Base-by-base conservation (phyloP, 1,139 yeast genomes). In the Candida gigantensis region DNA sequence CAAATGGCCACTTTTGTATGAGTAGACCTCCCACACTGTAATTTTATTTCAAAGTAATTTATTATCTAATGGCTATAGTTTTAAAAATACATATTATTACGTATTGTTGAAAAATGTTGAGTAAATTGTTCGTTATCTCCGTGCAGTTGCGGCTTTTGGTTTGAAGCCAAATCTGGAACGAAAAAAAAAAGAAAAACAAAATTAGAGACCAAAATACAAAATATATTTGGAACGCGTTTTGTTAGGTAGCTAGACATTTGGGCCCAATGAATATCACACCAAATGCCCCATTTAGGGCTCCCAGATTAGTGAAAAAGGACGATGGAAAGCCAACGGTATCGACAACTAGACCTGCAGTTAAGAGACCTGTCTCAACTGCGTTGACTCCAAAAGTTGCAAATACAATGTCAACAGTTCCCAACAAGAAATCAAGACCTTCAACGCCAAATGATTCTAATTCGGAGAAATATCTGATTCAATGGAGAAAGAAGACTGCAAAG, bases 401-500 rank as follows among this genome's bases (percentile, higher is more conserved):
- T 15, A 23, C 24, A 16, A 16, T 24, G 13, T 32, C 12, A 14
- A 35, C 28, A 5, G 17, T 19, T 6, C 17, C 30, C n/a, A n/a
- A n/a, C 10, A 36, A 36, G 17, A 36, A 25, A 24, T 11, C 28
- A 5, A 32, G 31, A 28, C 26, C 33, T 18, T 28, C 29, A 2
- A 13, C 26, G 5, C 26, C 28, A 11, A 12, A n/a, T 3, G 39
- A 29, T n/a, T 15, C 38, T 13, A 28, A 6, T 5, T 7, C 24
- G 6, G 33, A 32, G 13, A 41, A 36, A 28, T 74, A 56, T 44
- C 47, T 57, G 16, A 79, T 80, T 2, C 74, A 86, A 47, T 86
- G 84, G 77, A 66, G 98, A 28, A 88, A 86, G 55, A 71, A 69
- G 28, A 68, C 92, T 1, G 70, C 64, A 26, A 87, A 85, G 60